Evolutionary conservation across 805 yeast genomes (phyloP).

Genomic region (Metschnikowia bowlesiae): DNA sequence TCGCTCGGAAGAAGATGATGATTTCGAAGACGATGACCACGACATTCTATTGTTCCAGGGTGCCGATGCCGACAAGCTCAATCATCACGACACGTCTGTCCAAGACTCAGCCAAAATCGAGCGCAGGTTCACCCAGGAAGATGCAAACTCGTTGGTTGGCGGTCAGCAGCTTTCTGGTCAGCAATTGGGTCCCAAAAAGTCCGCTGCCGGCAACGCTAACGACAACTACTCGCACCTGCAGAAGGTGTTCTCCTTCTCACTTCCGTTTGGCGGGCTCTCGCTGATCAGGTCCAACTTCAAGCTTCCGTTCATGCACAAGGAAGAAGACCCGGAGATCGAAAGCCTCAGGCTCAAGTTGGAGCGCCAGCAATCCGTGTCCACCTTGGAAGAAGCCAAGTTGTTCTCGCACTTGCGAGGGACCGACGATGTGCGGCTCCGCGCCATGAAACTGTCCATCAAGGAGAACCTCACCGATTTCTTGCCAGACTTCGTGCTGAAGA

Average conservation of each 20-base stretch:
- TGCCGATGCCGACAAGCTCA: not conserved
- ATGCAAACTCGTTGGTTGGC: constrained; percentile 49
- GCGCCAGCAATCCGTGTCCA: constrained; percentile 54
- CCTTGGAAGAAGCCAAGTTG: constrained; percentile 58
- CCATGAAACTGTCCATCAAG: constrained; percentile 59
- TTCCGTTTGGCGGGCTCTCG: constrained; percentile 52
- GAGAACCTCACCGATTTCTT: constrained; percentile 44
- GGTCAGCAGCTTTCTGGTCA: constrained; percentile 31
- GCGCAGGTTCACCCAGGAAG: constrained; percentile 19
- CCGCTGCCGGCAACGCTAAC: not conserved
- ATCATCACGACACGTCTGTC: not conserved
- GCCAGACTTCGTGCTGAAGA: constrained; percentile 26
- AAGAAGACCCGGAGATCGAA: constrained; percentile 15
- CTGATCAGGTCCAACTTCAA: constrained; percentile 20
- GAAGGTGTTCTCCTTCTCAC: constrained; percentile 51
- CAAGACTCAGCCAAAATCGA: not conserved
- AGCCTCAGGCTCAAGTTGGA: constrained; percentile 39
- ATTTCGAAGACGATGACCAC: constrained; percentile 1
- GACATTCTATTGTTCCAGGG: not conserved
- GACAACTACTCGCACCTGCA: constrained; percentile 14
- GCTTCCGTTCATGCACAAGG: constrained; percentile 20
- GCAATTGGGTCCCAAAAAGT: not conserved
- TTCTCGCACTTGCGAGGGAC: constrained; percentile 53
- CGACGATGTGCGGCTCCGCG: constrained; percentile 65
- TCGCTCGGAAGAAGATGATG: constrained; percentile 2